Evolutionary conservation across 1,284 basidiomycete genomes (phyloP).

Genomic region (Ustilago esculenta): DNA sequence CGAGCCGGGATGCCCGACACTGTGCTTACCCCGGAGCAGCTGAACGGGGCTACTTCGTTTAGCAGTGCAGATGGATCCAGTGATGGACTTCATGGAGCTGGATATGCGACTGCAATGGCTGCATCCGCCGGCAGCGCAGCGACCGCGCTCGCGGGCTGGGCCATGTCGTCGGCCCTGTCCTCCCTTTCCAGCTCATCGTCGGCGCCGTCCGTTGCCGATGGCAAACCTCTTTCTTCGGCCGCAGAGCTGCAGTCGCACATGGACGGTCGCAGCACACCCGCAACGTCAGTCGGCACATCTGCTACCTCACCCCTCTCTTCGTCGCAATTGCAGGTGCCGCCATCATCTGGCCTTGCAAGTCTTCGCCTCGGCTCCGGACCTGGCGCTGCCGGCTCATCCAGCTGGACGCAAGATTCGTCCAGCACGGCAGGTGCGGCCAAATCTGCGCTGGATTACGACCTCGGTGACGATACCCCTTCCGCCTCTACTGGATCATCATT

Average conservation of each 20-base stretch:
- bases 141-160: conserved; percentile 60
- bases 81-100: conserved; percentile 17
- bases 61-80: conserved; percentile 4
- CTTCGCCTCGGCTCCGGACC: conserved; percentile 38
- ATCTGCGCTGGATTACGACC: conserved; percentile 39
- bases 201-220: conserved; percentile 22
- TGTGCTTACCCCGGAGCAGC: conserved; percentile 42
- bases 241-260: conserved; percentile 43
- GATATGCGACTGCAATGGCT: conserved; percentile 41
- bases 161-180: conserved; percentile 50
- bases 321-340: conserved; percentile 9
- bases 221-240: conserved; percentile 25
- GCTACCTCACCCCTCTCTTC: conserved; percentile 12
- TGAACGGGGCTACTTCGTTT: conserved; percentile 23
- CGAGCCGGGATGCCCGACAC: conserved; percentile 51
- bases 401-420: conserved; percentile 12
- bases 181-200: conserved; percentile 37
- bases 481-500: conserved; percentile 34
- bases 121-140: conserved; percentile 61
- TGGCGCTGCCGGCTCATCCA: neutral
- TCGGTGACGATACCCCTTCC: conserved; percentile 27
- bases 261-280: conserved; percentile 36
- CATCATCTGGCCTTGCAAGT: conserved; percentile 33
- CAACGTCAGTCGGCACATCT: conserved; percentile 4
- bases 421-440: conserved; percentile 8